Percentiles rank a stretch among this genome's conserved stretches.
Evolutionary conservation across 495 filamentous ascomycete genomes (phyloP).

Genomic region (Penicillium crystallinum): DNA sequence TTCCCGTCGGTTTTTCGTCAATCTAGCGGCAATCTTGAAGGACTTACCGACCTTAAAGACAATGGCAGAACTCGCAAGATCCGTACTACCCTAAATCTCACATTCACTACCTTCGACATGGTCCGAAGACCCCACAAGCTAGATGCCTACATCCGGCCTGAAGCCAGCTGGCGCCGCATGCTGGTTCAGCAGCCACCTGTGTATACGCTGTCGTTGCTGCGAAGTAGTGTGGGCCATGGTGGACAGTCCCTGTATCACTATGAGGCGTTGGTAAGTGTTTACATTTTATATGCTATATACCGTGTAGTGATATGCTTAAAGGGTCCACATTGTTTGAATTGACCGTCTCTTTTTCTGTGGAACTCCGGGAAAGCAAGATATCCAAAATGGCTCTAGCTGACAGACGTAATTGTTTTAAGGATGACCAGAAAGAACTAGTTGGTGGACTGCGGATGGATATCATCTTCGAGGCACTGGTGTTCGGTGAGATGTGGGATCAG

Average conservation of each 20-base stretch:
- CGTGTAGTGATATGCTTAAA: not conserved
- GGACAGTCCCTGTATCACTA: not conserved
- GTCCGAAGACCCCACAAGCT: not conserved
- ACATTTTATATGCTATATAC: not conserved
- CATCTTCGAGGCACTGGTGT: not conserved
- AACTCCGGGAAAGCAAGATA: no score
- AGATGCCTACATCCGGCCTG: constrained; percentile 1
- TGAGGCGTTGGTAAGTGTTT: not conserved
- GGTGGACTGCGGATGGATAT: not conserved
- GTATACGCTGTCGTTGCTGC: not conserved
- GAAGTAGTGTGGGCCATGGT: not conserved
- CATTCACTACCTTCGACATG: constrained; percentile 3
- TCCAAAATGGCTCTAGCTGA: not conserved
- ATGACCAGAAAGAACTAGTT: not conserved
- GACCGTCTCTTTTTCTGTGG: no score
- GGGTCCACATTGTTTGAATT: no score
- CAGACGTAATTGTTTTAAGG: not conserved
- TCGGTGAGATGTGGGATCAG: not conserved
- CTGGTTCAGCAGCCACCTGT: constrained; percentile 14
- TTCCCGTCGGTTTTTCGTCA: constrained; percentile 7
- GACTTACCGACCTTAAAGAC: not conserved
- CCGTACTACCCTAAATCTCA: not conserved
- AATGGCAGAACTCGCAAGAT: not conserved
- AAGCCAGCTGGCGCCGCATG: constrained; percentile 20
- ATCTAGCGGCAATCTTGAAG: not conserved